Evolutionary conservation across 2,329 filamentous ascomycete genomes (phyloP).

Genomic region (Tolypocladium amazonense): DNA sequence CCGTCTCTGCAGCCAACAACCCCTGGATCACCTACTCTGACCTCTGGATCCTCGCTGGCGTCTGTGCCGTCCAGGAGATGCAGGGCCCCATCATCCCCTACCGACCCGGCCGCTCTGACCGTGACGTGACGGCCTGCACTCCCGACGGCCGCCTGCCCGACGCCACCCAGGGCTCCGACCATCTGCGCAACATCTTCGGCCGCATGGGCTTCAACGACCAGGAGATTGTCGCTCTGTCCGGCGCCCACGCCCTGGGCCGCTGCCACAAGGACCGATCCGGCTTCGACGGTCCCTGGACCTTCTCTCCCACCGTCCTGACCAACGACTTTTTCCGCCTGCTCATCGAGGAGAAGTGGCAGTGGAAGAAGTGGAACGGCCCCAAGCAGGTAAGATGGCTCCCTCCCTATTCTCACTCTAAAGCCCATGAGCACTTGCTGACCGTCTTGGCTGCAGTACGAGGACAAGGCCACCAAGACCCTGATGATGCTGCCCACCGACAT

Average conservation of each 20-base stretch:
- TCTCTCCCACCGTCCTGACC: conserved; percentile 81
- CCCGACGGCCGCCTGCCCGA: conserved; percentile 85
- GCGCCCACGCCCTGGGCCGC: conserved; percentile 79
- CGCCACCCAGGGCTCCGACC: conserved; percentile 63
- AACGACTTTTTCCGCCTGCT: conserved; percentile 93
- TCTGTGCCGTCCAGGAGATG: conserved; percentile 89
- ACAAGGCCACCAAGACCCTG: conserved; percentile 73
- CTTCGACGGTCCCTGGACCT: conserved; percentile 83
- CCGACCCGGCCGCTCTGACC: conserved; percentile 76
- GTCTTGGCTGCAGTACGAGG: conserved; percentile 59
- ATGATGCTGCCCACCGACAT: conserved; percentile 98
- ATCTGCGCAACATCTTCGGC: conserved; percentile 85
- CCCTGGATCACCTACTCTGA: conserved; percentile 97
- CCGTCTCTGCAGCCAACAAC: conserved; percentile 43
- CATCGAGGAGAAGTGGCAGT: conserved; percentile 84
- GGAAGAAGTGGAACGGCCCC: conserved; percentile 85
- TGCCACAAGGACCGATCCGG: conserved; percentile 85
- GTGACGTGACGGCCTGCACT: conserved; percentile 74
- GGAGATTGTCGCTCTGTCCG: conserved; percentile 84
- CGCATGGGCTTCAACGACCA: conserved; percentile 98
- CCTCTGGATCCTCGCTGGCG: conserved; percentile 86
- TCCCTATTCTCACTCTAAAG: background rate
- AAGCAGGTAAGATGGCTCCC: conserved; percentile 42
- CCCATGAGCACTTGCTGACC: conserved; percentile 3
- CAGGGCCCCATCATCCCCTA: conserved; percentile 79